Percentiles rank a stretch among this genome's conserved stretches.
Evolutionary conservation across 306 rosid species (phyloP).

Genomic region (Oxytropis ochrocephala): DNA sequence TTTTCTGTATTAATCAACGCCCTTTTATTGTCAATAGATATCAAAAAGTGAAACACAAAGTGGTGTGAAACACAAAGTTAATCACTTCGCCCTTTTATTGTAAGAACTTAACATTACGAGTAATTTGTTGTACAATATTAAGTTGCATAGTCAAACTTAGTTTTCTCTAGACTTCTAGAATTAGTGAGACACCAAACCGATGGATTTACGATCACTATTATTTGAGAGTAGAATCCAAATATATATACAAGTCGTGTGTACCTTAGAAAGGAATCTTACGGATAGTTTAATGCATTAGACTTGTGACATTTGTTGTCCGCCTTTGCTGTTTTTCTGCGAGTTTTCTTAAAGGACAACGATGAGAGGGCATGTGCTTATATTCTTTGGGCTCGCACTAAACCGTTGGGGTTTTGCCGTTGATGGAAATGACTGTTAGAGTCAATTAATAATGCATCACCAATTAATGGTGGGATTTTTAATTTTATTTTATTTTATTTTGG

Average conservation of each 20-base stretch:
- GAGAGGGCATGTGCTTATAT: conserved; percentile 99
- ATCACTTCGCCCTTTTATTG: too few relatives aligned
- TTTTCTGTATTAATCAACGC: not conserved
- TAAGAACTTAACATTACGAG: not conserved
- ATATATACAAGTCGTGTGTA: not conserved
- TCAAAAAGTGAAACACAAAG: conserved; percentile 85
- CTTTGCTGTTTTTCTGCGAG: conserved; percentile 36
- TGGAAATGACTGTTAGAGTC: conserved; percentile 63
- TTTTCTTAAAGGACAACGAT: conserved; percentile 87
- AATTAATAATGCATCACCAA: too few relatives aligned
- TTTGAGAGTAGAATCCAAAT: not conserved
- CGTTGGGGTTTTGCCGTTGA: conserved; percentile 98
- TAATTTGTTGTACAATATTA: not conserved
- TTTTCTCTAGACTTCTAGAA: not conserved
- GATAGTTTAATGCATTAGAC: not conserved
- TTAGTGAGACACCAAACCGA: not conserved
- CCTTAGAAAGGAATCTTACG: not conserved
- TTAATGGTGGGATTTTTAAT: too few relatives aligned
- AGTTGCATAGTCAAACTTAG: too few relatives aligned
- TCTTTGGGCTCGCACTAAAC: conserved; percentile 97
- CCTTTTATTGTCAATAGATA: conserved; percentile 42
- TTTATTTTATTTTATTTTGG: too few relatives aligned
- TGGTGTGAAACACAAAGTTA: too few relatives aligned
- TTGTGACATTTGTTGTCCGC: too few relatives aligned
- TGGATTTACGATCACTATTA: not conserved